Conservation (phyloP, 164 flowering plant genomes). For the Magnolia officinalis region DNA sequence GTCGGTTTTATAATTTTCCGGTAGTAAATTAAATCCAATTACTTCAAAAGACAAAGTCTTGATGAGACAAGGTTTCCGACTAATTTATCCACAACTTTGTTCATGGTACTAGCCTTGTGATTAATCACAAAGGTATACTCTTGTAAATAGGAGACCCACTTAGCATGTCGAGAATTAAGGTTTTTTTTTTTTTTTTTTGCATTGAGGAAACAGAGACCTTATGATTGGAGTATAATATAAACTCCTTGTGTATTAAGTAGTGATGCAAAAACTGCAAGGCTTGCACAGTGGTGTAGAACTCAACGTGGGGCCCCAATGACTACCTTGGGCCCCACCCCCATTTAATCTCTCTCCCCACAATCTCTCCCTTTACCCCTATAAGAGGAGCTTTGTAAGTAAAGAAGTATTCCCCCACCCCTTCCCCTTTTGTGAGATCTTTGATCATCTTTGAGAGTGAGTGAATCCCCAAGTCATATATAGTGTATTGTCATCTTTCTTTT, state of each 20-base stretch:
- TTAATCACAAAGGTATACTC: slow-evolving; percentile 1
- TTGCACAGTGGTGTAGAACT: background rate
- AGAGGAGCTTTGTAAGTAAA: no score
- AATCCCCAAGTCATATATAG: no score
- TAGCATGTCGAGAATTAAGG: background rate
- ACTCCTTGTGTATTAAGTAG: background rate
- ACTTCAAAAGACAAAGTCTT: background rate
- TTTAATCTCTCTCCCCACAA: no score
- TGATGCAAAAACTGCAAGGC: background rate
- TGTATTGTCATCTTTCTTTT: no score
- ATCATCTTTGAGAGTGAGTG: no score
- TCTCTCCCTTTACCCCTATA: no score
- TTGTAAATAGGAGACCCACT: slow-evolving; percentile 2
- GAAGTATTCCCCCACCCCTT: no score
- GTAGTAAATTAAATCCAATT: background rate
- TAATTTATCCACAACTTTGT: background rate
- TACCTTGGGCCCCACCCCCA: no score
- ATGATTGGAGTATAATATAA: slow-evolving; percentile 1
- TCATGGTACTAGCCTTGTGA: background rate
- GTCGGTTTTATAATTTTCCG: background rate
- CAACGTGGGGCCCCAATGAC: background rate
- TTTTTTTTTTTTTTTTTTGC: background rate
- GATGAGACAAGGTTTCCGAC: background rate
- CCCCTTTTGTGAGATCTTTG: no score
- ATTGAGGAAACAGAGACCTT: background rate